Percentiles rank a stretch among this genome's conserved stretches.
These are phyloP conservation scores for Dentipellis sp. DNA, from an alignment of 768 basidiomycete genomes.

Conservation along the genomic window DNA sequence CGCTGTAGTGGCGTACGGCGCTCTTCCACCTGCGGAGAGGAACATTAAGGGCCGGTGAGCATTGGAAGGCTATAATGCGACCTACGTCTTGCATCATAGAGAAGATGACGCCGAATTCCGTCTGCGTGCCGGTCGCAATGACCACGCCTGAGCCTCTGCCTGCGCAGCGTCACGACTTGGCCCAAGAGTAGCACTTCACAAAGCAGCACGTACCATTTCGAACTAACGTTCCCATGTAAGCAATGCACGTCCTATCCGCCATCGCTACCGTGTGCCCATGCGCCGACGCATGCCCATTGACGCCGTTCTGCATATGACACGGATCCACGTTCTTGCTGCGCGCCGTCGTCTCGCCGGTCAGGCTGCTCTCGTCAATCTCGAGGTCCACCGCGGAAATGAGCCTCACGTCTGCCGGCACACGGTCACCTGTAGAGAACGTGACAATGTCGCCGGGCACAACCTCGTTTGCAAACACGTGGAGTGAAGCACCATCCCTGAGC, in stretches of 20 bases:
- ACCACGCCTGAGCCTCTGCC: conserved; percentile 82
- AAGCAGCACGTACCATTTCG: conserved; percentile 55
- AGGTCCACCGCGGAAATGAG: conserved; percentile 74
- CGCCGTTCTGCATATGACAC: conserved; percentile 25
- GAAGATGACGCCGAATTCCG: conserved; percentile 95
- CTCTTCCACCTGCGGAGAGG: conserved; percentile 54
- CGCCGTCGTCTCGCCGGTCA: conserved; percentile 88
- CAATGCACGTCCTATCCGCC: conserved; percentile 81
- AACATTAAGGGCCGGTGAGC: not conserved
- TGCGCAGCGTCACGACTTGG: conserved; percentile 16
- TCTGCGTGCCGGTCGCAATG: conserved; percentile 75
- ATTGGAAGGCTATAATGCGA: not conserved
- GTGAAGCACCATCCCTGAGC: conserved; percentile 43
- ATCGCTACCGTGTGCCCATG: conserved; percentile 41
- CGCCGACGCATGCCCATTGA: conserved; percentile 22
- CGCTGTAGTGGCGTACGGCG: conserved; percentile 87
- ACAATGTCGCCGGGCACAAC: conserved; percentile 95
- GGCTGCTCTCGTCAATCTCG: conserved; percentile 91
- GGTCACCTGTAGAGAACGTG: conserved; percentile 83
- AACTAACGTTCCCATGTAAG: conserved; percentile 94
- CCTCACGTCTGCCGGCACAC: conserved; percentile 89
- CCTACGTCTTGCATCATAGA: conserved; percentile 94
- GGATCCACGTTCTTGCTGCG: conserved; percentile 56
- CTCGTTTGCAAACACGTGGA: conserved; percentile 88
- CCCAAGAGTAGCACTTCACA: not conserved